phyloP scores from a whole-genome alignment of 2,329 filamentous ascomycete genomes.

The Nigrospora oryzae region DNA sequence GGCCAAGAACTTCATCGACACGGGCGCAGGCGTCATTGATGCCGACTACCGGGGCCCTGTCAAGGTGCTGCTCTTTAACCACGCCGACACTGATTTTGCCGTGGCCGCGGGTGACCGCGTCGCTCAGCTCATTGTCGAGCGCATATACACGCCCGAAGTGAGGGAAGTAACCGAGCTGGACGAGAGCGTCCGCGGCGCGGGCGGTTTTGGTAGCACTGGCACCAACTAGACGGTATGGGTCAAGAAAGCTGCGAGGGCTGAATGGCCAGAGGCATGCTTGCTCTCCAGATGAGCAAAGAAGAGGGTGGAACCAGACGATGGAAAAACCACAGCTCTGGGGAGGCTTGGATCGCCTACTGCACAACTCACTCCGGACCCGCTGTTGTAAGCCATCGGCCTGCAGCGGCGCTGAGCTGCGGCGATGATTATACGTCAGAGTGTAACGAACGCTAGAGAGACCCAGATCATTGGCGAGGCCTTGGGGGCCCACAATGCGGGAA shows the following conservation, averaged over 20 bases:
- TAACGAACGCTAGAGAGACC: no score
- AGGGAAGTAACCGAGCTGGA: constrained; percentile 82
- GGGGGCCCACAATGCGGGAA: no score
- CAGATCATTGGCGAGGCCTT: no score
- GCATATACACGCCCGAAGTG: constrained; percentile 89
- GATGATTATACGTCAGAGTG: no score
- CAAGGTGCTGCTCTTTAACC: constrained; percentile 93
- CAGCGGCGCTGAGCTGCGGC: no score
- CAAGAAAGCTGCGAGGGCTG: neutral
- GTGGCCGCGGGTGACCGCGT: constrained; percentile 83
- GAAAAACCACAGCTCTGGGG: neutral
- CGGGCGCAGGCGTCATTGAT: constrained; percentile 93
- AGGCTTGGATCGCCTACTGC: no score
- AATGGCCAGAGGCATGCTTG: neutral
- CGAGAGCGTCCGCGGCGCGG: constrained; percentile 82
- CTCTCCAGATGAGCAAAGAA: no score
- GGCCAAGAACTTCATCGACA: constrained; percentile 91
- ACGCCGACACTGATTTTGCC: constrained; percentile 71
- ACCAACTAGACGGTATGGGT: constrained; percentile 10
- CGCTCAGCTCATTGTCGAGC: constrained; percentile 88
- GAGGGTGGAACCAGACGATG: no score
- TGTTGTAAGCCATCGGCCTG: no score
- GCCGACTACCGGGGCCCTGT: constrained; percentile 93
- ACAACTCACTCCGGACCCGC: no score
- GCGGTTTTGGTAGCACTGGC: constrained; percentile 88